A percentile compares a stretch with the other conserved stretches of the same genome.
These are phyloP conservation scores for Microdochium nivale DNA, from an alignment of 2,329 filamentous ascomycete genomes.

Conservation along the genomic window DNA sequence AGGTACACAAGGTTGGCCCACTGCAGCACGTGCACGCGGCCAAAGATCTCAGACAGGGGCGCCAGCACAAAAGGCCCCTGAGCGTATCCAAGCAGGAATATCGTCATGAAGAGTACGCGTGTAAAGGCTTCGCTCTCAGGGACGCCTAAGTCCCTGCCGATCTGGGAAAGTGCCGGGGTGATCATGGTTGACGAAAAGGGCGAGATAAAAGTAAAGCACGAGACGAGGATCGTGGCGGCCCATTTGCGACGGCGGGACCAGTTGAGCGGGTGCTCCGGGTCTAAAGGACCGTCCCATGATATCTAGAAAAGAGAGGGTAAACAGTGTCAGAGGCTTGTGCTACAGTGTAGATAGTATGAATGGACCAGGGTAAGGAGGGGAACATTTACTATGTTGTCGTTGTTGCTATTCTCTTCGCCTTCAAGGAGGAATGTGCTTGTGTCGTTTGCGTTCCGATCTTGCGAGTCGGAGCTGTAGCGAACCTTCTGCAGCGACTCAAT, in stretches of 20 bases:
- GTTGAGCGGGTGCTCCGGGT: conserved; percentile 32
- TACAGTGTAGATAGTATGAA: too few species aligned
- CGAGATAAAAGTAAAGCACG: conserved; percentile 42
- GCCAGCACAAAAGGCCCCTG: conserved; percentile 35
- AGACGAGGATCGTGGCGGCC: conserved; percentile 25
- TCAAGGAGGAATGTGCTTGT: not conserved
- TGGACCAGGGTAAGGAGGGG: too few species aligned
- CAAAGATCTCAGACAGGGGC: conserved; percentile 17
- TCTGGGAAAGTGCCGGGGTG: conserved; percentile 34
- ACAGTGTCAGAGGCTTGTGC: too few species aligned
- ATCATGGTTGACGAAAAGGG: conserved; percentile 44
- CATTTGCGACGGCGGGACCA: conserved; percentile 31
- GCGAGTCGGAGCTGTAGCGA: not conserved
- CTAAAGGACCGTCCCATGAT: conserved; percentile 34
- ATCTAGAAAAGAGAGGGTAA: conserved; percentile 14
- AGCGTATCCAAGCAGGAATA: conserved; percentile 39
- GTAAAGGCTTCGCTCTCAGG: conserved; percentile 24
- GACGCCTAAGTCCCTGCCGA: conserved; percentile 36
- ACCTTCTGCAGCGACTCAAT: not conserved
- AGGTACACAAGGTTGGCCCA: conserved; percentile 35
- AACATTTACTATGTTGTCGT: not conserved
- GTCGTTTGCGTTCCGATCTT: not conserved
- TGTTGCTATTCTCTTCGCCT: not conserved
- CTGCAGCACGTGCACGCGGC: conserved; percentile 38
- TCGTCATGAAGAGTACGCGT: conserved; percentile 30